Base-by-base conservation (phyloP, 768 basidiomycete genomes). In the Mrakia gelida region DNA sequence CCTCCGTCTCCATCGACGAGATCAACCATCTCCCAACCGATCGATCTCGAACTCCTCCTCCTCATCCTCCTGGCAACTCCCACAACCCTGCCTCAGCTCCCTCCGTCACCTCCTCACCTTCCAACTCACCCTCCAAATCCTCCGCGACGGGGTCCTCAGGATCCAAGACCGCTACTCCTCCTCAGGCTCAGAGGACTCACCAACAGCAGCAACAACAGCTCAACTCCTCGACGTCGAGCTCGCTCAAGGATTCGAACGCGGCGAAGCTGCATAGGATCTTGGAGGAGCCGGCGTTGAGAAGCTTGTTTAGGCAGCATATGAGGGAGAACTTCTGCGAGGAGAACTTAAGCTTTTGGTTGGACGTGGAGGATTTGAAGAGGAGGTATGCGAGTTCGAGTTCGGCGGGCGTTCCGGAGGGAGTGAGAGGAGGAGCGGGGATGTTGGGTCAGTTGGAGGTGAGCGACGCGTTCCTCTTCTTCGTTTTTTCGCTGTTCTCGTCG, bases 311-410 rank as follows among this genome's bases (percentile, higher is more conserved):
- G 78, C 95, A 98, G 80, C 95, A 95, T 87, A 85, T 99, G 76
- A 32, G 63, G 18, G 63, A 65, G 30, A 32, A 97, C 84, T 98
- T 97, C 84, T 98, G 94, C 86, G 97, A 99, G 83, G 97, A 99
- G 87, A 99, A 99, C 84, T 86, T 99, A 80, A 91, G 91, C 65
- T 99, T 98, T 86, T 99, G 94, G 92, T 84, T 98, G 75, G 97
- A 99, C 82, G 95, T 98, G 3, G 89, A 94, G 83, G 97, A 99
- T 84, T 96, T 99, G 87, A 95, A 94, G 86, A 89, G 91, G 82
- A 92, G 95, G 83, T 99, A 98, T 86, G 91, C 90, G 82, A 71
- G 75, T 28, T 74, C 28, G 30, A 21, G 71, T 67, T 30, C 63
- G 49, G 70, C 41, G 32, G 52, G 32, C 7, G 73, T 52, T 5